These are phyloP conservation scores for Chlorophyllum brunneum DNA, from an alignment of 768 basidiomycete species.

Conservation along the genomic window DNA sequence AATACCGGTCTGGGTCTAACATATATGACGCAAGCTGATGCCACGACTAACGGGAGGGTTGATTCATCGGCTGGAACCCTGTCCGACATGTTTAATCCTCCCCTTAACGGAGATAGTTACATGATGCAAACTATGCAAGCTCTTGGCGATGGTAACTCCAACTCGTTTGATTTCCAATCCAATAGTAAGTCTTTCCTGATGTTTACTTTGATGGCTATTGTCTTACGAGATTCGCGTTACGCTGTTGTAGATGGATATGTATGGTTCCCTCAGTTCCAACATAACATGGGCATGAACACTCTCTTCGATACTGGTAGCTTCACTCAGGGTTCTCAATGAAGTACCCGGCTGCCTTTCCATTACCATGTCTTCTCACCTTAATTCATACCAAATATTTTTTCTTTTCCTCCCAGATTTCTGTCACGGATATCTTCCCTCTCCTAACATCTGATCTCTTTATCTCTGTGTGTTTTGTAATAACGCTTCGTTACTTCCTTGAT, in stretches of 20 bases:
- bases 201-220: background rate
- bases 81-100: conserved; percentile 46
- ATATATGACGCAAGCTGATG: conserved; percentile 19
- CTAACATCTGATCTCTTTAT: background rate
- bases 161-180: conserved; percentile 43
- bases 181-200: background rate
- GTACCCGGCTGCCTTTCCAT: too few species aligned
- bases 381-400: too few species aligned
- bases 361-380: too few species aligned
- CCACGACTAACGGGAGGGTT: background rate
- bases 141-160: conserved; percentile 49
- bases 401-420: too few species aligned
- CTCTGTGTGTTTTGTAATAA: background rate
- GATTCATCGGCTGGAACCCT: conserved; percentile 12
- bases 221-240: conserved; percentile 2
- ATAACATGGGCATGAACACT: conserved; percentile 31
- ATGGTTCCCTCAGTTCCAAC: conserved; percentile 39
- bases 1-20: conserved; percentile 19
- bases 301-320: background rate
- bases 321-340: background rate
- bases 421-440: background rate
- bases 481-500: too few species aligned
- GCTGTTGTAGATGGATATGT: conserved; percentile 26
- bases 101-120: conserved; percentile 55
- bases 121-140: conserved; percentile 59